Conservation (phyloP, 2,329 filamentous ascomycete species). For the Coleophoma crateriformis region DNA sequence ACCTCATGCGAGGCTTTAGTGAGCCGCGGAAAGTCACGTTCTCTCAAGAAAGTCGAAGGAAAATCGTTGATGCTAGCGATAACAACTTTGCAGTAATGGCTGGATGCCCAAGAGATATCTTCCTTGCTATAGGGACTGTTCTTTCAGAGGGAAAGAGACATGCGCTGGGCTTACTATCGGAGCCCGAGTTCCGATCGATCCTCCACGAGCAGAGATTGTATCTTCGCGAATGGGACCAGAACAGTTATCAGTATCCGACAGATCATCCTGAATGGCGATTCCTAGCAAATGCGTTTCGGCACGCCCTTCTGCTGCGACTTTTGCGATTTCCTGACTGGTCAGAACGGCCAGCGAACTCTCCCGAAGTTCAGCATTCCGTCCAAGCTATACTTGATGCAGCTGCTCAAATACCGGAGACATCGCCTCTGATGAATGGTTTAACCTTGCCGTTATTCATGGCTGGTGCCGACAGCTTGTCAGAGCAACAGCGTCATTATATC, state of each 20-base stretch:
- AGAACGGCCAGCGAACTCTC: neutral
- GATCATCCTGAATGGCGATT: neutral
- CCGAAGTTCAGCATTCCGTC: neutral
- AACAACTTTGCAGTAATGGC: neutral
- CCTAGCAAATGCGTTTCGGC: conserved; percentile 1
- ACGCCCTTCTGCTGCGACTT: neutral
- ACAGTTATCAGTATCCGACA: neutral
- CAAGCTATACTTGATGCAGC: neutral
- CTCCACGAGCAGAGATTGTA: neutral
- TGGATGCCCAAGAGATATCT: conserved; percentile 1
- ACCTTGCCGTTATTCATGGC: neutral
- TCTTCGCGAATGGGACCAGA: neutral
- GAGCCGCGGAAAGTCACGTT: neutral
- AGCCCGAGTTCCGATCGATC: neutral
- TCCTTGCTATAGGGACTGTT: neutral
- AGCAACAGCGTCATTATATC: neutral
- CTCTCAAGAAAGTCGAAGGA: neutral
- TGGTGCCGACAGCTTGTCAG: neutral
- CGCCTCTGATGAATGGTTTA: conserved; percentile 1
- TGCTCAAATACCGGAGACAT: neutral
- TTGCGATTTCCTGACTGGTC: conserved; percentile 1
- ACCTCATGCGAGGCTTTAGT: neutral
- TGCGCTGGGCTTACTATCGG: neutral
- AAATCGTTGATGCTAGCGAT: neutral
- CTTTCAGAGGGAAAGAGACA: neutral